Evolutionary conservation across 495 filamentous ascomycete genomes (phyloP).

Genomic region (Penicillium steckii): DNA sequence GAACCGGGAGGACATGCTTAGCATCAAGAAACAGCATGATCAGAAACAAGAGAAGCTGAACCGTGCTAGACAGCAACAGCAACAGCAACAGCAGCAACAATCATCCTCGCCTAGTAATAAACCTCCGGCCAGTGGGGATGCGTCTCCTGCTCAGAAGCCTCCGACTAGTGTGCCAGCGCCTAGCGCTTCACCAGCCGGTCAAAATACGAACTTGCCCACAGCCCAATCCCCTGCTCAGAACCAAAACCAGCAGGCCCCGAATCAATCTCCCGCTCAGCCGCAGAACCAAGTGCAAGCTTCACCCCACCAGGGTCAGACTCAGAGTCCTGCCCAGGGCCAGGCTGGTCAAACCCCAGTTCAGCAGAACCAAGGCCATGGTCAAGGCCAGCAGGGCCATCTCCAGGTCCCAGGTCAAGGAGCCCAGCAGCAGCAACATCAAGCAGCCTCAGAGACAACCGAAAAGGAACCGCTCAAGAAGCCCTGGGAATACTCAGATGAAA

Average conservation of each 20-base stretch:
- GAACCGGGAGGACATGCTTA: conserved; percentile 88
- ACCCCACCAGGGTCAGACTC: conserved; percentile 21
- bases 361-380: conserved; percentile 29
- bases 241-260: conserved; percentile 28
- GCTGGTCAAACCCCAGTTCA: conserved; percentile 27
- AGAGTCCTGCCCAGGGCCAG: conserved; percentile 27
- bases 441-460: conserved; percentile 24
- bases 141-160: conserved; percentile 42
- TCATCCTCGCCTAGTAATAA: conserved; percentile 51
- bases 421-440: conserved; percentile 29
- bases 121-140: conserved; percentile 53
- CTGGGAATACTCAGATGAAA: conserved; percentile 95
- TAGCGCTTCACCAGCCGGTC: conserved; percentile 30
- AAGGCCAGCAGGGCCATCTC: conserved; percentile 32
- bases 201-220: conserved; percentile 32
- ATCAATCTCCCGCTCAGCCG: conserved; percentile 25
- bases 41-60: conserved; percentile 67
- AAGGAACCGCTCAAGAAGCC: conserved; percentile 66
- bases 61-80: conserved; percentile 36
- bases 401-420: conserved; percentile 41
- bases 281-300: conserved; percentile 28
- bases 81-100: conserved; percentile 31
- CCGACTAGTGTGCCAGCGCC: conserved; percentile 27
- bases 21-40: conserved; percentile 86
- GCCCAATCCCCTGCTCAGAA: conserved; percentile 30